These are phyloP conservation scores for Neurospora crassa DNA, from an alignment of 2,329 filamentous ascomycete genomes.

Conservation along the genomic window DNA sequence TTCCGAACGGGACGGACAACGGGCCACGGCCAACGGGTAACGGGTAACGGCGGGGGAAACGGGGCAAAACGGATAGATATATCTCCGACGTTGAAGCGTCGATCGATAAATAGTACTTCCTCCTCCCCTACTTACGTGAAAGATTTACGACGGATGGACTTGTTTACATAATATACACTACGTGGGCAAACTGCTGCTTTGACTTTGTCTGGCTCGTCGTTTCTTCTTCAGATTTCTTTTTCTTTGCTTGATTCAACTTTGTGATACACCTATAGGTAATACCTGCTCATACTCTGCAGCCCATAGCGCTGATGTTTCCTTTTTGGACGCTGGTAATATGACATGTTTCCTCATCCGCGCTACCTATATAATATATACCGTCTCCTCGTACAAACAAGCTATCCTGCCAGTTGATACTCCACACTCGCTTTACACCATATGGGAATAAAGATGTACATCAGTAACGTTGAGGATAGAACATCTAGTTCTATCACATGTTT, in stretches of 20 bases:
- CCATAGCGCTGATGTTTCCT: not conserved
- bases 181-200: not conserved
- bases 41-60: not conserved
- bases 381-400: not conserved
- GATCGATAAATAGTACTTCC: no score
- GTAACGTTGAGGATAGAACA: not conserved
- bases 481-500: not conserved
- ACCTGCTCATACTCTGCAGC: not conserved
- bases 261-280: not conserved
- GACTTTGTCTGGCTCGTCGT: not conserved
- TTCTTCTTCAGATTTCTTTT: not conserved
- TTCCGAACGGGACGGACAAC: not conserved
- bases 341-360: not conserved
- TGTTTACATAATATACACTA: not conserved
- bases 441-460: not conserved
- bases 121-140: no score
- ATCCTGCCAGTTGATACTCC: not conserved
- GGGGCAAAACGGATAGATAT: not conserved
- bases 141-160: not conserved
- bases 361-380: not conserved
- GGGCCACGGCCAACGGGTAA: no score
- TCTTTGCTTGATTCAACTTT: not conserved
- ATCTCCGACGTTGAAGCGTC: no score
- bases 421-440: not conserved
- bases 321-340: not conserved